These are phyloP conservation scores for Malassezia vespertilionis DNA, from an alignment of 1,284 basidiomycete genomes.

Conservation along the genomic window DNA sequence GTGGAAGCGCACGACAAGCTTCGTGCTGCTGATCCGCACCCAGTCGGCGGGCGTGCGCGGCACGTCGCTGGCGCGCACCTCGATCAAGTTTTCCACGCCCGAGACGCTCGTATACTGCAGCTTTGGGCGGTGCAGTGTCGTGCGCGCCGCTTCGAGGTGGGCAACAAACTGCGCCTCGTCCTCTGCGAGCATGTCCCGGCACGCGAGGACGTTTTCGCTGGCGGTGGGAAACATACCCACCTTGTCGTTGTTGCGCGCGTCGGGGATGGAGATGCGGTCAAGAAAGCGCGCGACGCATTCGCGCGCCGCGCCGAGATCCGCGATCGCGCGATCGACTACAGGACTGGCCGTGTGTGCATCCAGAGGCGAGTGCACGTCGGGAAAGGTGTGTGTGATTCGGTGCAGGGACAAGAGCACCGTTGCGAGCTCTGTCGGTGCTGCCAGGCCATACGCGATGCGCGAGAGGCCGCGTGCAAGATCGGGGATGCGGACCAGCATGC, in stretches of 20 bases:
- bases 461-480: conserved; percentile 81
- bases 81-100: conserved; percentile 45
- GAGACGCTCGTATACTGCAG: conserved; percentile 63
- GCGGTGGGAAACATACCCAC: conserved; percentile 64
- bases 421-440: conserved; percentile 70
- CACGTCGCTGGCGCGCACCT: conserved; percentile 61
- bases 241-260: conserved; percentile 62
- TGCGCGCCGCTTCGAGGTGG: conserved; percentile 63
- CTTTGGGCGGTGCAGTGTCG: conserved; percentile 61
- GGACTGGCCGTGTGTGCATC: conserved; percentile 53
- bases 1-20: conserved; percentile 64
- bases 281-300: conserved; percentile 56
- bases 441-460: conserved; percentile 74
- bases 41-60: conserved; percentile 67
- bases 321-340: conserved; percentile 63
- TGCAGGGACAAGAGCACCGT: conserved; percentile 65
- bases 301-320: conserved; percentile 59
- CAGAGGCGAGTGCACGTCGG: conserved; percentile 50
- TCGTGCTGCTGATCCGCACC: conserved; percentile 68
- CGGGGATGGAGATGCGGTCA: conserved; percentile 56
- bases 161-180: conserved; percentile 64
- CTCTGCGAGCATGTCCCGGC: conserved; percentile 54
- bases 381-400: conserved; percentile 62
- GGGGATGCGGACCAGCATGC: conserved; percentile 56
- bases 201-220: conserved; percentile 56